Conservation (phyloP, 345 rosid genomes). For the Punica granatum region DNA sequence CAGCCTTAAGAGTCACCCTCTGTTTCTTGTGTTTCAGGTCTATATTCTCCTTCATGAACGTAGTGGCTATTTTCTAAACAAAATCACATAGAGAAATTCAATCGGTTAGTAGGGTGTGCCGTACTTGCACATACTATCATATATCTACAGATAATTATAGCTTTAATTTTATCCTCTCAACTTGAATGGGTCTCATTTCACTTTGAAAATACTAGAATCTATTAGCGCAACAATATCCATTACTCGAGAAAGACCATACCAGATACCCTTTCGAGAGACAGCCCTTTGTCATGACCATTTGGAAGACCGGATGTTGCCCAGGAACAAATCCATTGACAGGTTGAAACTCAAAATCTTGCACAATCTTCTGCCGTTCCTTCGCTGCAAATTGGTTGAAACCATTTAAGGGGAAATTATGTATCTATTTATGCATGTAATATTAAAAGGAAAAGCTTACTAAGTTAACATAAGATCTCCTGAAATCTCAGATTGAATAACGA, state of each 20-base stretch:
- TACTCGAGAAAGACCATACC: no score
- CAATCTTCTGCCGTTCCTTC: not conserved
- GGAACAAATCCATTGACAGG: not conserved
- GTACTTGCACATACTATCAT: no score
- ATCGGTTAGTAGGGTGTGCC: no score
- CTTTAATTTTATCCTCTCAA: no score
- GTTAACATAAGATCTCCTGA: no score
- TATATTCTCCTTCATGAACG: conserved; percentile 1
- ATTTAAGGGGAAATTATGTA: no score
- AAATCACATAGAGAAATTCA: not conserved
- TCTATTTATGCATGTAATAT: no score
- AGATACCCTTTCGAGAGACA: not conserved
- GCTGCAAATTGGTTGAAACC: not conserved
- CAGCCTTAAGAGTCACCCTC: not conserved
- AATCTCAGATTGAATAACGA: no score
- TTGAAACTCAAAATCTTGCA: not conserved
- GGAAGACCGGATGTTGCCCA: not conserved
- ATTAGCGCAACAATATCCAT: no score
- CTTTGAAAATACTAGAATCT: no score
- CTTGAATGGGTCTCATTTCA: no score
- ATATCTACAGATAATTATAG: not conserved
- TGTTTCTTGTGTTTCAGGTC: not conserved
- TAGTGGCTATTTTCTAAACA: not conserved
- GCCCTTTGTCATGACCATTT: not conserved
- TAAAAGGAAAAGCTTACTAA: no score